Evolutionary conservation across 2,329 filamentous ascomycete genomes (phyloP).

Genomic region (Penicillium sclerotiorum): DNA sequence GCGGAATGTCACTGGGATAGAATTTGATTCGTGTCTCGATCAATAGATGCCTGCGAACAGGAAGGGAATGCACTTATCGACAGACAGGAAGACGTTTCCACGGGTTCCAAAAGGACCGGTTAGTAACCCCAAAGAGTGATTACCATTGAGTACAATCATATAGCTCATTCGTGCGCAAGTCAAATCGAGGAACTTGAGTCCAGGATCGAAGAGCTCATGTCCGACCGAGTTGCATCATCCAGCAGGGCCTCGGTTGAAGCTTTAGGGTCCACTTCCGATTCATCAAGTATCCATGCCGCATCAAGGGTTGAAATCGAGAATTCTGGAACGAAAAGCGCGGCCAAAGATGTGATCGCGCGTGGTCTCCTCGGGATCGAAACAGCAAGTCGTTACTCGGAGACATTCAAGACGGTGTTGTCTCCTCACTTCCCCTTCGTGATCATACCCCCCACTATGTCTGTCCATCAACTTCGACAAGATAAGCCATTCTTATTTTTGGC

Average conservation of each 20-base stretch:
- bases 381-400: constrained; percentile 28
- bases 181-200: constrained; percentile 42
- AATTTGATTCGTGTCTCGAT: not conserved
- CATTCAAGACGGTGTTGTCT: constrained; percentile 40
- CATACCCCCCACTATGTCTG: constrained; percentile 28
- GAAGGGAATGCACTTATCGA: constrained; percentile 41
- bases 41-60: constrained; percentile 38
- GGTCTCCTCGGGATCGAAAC: constrained; percentile 20
- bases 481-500: constrained; percentile 41
- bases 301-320: not conserved
- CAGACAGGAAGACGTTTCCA: constrained; percentile 38
- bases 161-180: constrained; percentile 14
- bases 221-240: not conserved
- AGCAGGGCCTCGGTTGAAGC: not conserved
- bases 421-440: constrained; percentile 43
- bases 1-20: not conserved
- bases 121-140: too few relatives aligned
- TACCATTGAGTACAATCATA: not conserved
- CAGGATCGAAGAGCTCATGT: constrained; percentile 13
- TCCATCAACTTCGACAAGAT: constrained; percentile 28
- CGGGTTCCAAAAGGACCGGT: constrained; percentile 41
- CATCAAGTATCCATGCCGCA: not conserved
- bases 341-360: constrained; percentile 22
- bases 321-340: not conserved
- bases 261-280: not conserved